Evolutionary conservation across 805 yeast genomes (phyloP).

Genomic region (Jamesozyma hellenica): DNA sequence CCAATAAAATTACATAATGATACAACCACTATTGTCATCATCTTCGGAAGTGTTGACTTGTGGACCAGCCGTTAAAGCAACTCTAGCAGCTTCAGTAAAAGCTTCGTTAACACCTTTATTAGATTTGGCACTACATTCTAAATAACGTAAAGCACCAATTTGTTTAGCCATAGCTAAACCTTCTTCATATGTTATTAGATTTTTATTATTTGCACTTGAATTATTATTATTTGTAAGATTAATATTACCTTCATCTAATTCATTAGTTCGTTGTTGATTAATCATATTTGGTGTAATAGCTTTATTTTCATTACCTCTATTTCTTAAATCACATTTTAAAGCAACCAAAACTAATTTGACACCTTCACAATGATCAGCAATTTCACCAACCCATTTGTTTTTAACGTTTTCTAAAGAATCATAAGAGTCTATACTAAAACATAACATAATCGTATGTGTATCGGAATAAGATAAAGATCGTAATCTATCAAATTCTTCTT

Average conservation of each 20-base stretch:
- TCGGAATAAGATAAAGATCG: constrained; percentile 88
- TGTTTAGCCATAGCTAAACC: constrained; percentile 87
- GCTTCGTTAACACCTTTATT: constrained; percentile 99
- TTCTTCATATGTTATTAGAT: constrained; percentile 78
- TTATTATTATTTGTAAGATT: constrained; percentile 17
- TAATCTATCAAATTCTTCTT: constrained; percentile 92
- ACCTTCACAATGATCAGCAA: constrained; percentile 93
- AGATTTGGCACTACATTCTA: constrained; percentile 94
- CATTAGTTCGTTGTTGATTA: constrained; percentile 13
- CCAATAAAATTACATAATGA: constrained; percentile 38
- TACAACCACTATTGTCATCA: constrained; percentile 30
- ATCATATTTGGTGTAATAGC: constrained; percentile 22
- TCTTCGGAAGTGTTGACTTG: constrained; percentile 50
- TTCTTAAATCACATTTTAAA: constrained; percentile 84
- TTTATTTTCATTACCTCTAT: constrained; percentile 43
- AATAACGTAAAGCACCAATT: constrained; percentile 87
- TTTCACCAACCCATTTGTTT: constrained; percentile 94
- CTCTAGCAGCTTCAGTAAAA: constrained; percentile 95
- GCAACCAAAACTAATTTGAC: constrained; percentile 91
- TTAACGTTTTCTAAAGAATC: constrained; percentile 93
- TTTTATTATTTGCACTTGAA: constrained; percentile 20
- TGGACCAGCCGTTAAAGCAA: constrained; percentile 83
- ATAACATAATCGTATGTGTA: constrained; percentile 93
- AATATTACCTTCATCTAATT: constrained; percentile 10
- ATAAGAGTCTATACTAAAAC: constrained; percentile 87